These are phyloP conservation scores for Exophiala dermatitidis DNA, from an alignment of 2,329 filamentous ascomycete genomes.

Conservation along the genomic window DNA sequence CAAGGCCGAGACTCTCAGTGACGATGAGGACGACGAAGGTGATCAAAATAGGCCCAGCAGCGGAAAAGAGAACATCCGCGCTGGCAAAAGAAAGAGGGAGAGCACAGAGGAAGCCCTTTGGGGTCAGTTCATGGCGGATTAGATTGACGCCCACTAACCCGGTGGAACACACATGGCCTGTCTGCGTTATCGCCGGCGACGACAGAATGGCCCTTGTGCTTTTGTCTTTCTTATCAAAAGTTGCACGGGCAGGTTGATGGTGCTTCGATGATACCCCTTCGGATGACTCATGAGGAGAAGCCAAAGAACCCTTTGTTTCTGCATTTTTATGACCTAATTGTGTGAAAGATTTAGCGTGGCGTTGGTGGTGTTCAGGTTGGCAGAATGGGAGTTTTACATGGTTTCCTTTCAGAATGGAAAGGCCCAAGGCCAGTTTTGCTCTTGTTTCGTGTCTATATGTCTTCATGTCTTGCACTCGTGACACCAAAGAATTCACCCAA, in stretches of 20 bases:
- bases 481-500: too few relatives aligned
- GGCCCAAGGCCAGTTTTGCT: too few relatives aligned
- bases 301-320: too few relatives aligned
- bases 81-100: conserved; percentile 9
- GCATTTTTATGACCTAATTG: neutral
- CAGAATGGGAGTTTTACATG: neutral
- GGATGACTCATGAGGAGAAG: too few relatives aligned
- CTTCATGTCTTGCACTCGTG: too few relatives aligned
- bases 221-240: neutral
- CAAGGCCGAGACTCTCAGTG: conserved; percentile 17
- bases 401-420: too few relatives aligned
- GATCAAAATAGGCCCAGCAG: conserved; percentile 2
- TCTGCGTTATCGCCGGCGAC: neutral
- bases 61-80: conserved; percentile 4
- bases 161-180: too few relatives aligned
- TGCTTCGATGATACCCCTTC: neutral
- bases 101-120: conserved; percentile 13
- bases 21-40: conserved; percentile 11
- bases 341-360: neutral
- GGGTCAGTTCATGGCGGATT: conserved; percentile 12
- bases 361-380: neutral
- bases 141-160: too few relatives aligned
- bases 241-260: too few relatives aligned
- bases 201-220: neutral
- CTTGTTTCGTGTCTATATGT: too few relatives aligned